These are phyloP conservation scores for Lactarius sp. DNA, from an alignment of 768 basidiomycete species.

Conservation along the genomic window DNA sequence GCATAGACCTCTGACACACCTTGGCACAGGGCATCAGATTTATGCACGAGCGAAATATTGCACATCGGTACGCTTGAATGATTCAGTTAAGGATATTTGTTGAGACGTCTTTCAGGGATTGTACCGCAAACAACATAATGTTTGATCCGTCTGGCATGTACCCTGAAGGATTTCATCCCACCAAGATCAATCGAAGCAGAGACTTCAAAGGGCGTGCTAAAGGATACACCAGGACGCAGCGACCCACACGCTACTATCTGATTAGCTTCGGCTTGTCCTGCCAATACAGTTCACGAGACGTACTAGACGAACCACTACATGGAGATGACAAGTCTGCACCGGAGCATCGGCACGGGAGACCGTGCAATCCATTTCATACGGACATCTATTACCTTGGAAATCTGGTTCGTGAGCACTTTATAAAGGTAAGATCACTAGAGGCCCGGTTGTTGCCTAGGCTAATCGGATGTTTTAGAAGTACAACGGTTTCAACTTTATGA, in stretches of 20 bases:
- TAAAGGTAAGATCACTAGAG: conserved; percentile 20
- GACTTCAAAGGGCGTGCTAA: conserved; percentile 25
- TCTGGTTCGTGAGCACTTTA: conserved; percentile 29
- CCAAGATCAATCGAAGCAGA: conserved; percentile 9
- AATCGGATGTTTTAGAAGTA: conserved; percentile 25
- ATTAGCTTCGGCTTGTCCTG: conserved; percentile 20
- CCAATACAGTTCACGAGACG: conserved; percentile 29
- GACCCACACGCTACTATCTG: conserved; percentile 33
- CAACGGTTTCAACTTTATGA: conserved; percentile 33
- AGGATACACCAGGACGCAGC: conserved; percentile 20
- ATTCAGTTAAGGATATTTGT: background rate
- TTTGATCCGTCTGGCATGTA: too few relatives aligned
- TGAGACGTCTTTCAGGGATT: conserved; percentile 7
- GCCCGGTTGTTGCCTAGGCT: background rate
- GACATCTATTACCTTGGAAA: conserved; percentile 33
- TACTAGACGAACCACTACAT: conserved; percentile 30
- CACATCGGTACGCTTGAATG: conserved; percentile 31
- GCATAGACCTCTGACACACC: background rate
- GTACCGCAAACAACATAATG: background rate
- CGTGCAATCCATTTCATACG: conserved; percentile 23
- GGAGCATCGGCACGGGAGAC: conserved; percentile 28
- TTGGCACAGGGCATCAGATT: conserved; percentile 23
- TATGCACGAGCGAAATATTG: conserved; percentile 16
- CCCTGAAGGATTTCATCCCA: too few relatives aligned
- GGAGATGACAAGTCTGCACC: conserved; percentile 42